Evolutionary conservation across 2,329 filamentous ascomycete genomes (phyloP).

Genomic region (Coleophoma eucalyptorum): DNA sequence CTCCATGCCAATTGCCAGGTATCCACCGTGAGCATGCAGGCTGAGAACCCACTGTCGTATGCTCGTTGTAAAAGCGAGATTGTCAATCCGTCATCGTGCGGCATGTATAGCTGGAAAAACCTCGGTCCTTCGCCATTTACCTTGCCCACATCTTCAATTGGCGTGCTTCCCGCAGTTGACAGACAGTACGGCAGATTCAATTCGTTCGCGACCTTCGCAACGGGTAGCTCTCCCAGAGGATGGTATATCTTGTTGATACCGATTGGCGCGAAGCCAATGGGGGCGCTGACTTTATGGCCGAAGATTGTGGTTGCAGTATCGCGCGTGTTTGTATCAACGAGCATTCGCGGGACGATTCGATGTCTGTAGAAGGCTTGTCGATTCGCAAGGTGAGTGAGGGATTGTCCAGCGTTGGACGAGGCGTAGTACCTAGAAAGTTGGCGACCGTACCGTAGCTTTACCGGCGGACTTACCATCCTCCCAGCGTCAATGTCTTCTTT

Average conservation of each 20-base stretch:
- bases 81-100: conserved; percentile 57
- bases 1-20: conserved; percentile 63
- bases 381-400: conserved; percentile 50
- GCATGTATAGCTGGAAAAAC: conserved; percentile 63
- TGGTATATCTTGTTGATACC: conserved; percentile 66
- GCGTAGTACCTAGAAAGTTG: conserved; percentile 39
- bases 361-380: conserved; percentile 62
- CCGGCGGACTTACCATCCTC: conserved; percentile 40
- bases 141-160: conserved; percentile 53
- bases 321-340: conserved; percentile 56
- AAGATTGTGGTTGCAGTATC: conserved; percentile 57
- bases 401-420: conserved; percentile 52
- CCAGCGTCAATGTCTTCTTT: conserved; percentile 49
- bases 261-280: conserved; percentile 61
- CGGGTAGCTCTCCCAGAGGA: conserved; percentile 50
- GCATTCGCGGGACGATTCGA: conserved; percentile 56
- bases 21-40: conserved; percentile 57
- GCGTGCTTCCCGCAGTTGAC: conserved; percentile 45
- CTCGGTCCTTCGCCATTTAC: conserved; percentile 50
- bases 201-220: conserved; percentile 56
- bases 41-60: conserved; percentile 48
- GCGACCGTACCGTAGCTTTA: too few species aligned
- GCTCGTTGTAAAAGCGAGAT: conserved; percentile 52
- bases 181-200: conserved; percentile 56
- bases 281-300: conserved; percentile 53